These are phyloP conservation scores for Choricystis sp. DNA, from an alignment of 139 green algal species.

Conservation along the genomic window DNA sequence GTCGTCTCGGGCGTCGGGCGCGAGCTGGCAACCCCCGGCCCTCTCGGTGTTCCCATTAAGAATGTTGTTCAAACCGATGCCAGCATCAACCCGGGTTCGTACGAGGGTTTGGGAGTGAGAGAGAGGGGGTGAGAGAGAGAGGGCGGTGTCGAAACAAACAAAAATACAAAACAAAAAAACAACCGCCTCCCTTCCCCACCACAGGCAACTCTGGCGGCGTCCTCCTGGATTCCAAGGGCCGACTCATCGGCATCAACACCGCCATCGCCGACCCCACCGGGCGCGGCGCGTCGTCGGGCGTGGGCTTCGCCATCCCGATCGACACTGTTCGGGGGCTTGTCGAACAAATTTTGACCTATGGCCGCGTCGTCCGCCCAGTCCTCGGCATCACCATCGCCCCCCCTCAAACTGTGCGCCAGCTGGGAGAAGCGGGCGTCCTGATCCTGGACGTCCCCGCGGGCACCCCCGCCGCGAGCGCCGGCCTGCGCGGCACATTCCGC, in stretches of 20 bases:
- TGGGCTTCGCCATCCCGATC: slow-evolving; percentile 60
- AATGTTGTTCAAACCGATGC: neutral
- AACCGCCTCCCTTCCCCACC: too few relatives aligned
- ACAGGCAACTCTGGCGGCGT: slow-evolving; percentile 36
- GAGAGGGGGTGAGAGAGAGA: too few relatives aligned
- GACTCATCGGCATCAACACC: slow-evolving; percentile 64
- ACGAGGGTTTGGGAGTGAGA: too few relatives aligned
- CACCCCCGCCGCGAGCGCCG: slow-evolving; percentile 44
- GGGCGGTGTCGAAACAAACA: too few relatives aligned
- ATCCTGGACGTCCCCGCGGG: slow-evolving; percentile 34
- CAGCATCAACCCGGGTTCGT: neutral
- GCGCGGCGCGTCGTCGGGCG: slow-evolving; percentile 22
- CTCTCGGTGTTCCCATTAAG: slow-evolving; percentile 12
- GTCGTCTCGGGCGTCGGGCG: slow-evolving; percentile 51
- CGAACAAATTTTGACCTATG: slow-evolving; percentile 56
- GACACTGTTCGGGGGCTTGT: slow-evolving; percentile 44
- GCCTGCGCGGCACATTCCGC: slow-evolving; percentile 17
- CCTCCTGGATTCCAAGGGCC: slow-evolving; percentile 18
- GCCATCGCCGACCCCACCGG: slow-evolving; percentile 40
- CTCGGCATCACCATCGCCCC: slow-evolving; percentile 80
- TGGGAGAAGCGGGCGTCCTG: slow-evolving; percentile 25
- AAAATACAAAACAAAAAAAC: too few relatives aligned
- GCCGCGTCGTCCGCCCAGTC: slow-evolving; percentile 42
- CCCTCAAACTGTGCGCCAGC: slow-evolving; percentile 21
- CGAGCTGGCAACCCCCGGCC: slow-evolving; percentile 21